A percentile compares a stretch with the other conserved stretches of the same genome.
phyloP scores from a whole-genome alignment of 106 monocot genomes.

The Posidonia australis region DNA sequence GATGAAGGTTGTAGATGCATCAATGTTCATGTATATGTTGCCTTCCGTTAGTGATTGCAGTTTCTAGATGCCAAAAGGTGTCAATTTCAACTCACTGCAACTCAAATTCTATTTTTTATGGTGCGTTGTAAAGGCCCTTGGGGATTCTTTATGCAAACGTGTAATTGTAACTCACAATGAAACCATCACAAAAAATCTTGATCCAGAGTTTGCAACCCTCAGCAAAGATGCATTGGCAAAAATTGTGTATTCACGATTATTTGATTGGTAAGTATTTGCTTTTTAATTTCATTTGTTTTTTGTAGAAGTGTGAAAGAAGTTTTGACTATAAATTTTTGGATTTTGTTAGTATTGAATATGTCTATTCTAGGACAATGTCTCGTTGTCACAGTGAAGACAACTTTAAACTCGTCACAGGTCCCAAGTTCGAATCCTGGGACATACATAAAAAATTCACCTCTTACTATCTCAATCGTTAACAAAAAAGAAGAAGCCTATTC shows the following conservation, averaged over 20 bases:
- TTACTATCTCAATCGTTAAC: too few species aligned
- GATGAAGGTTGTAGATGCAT: too few species aligned
- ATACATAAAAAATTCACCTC: too few species aligned
- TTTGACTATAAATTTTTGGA: too few species aligned
- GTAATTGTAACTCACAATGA: conserved; percentile 74
- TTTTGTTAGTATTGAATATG: too few species aligned
- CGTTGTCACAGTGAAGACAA: too few species aligned
- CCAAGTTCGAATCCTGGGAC: too few species aligned
- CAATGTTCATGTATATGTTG: conserved; percentile 57
- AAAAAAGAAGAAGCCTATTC: too few species aligned
- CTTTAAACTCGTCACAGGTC: too few species aligned
- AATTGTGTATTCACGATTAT: conserved; percentile 62
- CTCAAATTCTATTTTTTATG: conserved; percentile 15
- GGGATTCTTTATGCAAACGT: conserved; percentile 65
- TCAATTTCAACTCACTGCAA: conserved; percentile 23
- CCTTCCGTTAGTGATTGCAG: conserved; percentile 21
- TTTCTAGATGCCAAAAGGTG: not conserved
- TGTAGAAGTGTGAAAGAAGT: not conserved
- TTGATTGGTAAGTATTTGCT: conserved; percentile 51
- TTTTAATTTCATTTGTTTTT: not conserved
- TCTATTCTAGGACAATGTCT: too few species aligned
- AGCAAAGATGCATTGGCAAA: conserved; percentile 82
- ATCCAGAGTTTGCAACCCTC: conserved; percentile 41
- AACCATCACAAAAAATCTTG: conserved; percentile 55
- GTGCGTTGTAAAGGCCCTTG: conserved; percentile 52